Base-by-base conservation (phyloP, 2,329 filamentous ascomycete genomes). In the Ramularia collo-cygni region DNA sequence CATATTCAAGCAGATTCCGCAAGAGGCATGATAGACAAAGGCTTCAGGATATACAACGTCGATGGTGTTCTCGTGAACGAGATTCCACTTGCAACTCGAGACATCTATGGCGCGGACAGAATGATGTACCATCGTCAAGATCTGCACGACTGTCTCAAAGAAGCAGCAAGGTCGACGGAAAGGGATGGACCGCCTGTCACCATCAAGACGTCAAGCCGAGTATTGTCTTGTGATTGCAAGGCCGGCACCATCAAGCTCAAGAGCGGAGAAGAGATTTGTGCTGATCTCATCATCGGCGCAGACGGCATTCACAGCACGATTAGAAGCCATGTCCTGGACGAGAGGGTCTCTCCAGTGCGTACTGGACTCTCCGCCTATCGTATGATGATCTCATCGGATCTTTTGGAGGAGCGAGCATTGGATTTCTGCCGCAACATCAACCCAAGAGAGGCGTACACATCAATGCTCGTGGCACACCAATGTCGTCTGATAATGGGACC, bases 381-480 rank as follows among this genome's bases (percentile, higher is more conserved):
- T 3, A 48, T 68, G 7, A 56, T 66, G 46, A 46, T 54, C 33
- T 53, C 57, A 1, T 54, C 50, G 1, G 42, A 44, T 8, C 32
- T 42, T 1, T 37, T 62, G 2, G 48, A 55, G 8, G 26, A 39
- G 13, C 36, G 43, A 6, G 28, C 46, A 10, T 32, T 49, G 17
- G 38, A 45, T 2, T 53, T 55, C 4, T 62, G 43, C 35, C 16
- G 15, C 14, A 38, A 43, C 28, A 45, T 64, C 19, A 39, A 67
- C 12, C 63, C 64, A n/a, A 43, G 51, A 10, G 53, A 63, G 4
- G 57, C 65, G 1, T 60, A 58, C 36, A 72, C 69, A 2, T 66
- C 65, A 1, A 71, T 72, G 69, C 55, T 72, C 2, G 54, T 71
- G 40, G 67, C 61, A 0, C 63, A 69, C 19, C 57, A 65, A 18